A percentile compares a stretch with the other conserved stretches of the same genome.
phyloP scores from a whole-genome alignment of 257 asterid genomes.

The Scutellaria barbata region DNA sequence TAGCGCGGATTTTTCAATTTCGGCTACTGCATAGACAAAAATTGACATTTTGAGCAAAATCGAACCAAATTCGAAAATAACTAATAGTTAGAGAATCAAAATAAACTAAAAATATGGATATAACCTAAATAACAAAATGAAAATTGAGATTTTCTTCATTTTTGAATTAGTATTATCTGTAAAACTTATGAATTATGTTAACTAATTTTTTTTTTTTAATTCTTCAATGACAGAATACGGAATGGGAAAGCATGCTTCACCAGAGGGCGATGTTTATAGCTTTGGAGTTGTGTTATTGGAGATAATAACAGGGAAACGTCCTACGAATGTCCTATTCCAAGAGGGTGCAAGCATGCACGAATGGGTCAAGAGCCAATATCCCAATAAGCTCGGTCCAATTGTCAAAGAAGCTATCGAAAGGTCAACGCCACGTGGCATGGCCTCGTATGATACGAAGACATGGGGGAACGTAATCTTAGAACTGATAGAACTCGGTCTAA shows the following conservation, averaged over 20 bases:
- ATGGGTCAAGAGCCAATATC: conserved; percentile 74
- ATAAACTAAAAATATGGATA: too few relatives aligned
- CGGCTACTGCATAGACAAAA: too few relatives aligned
- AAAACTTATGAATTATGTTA: too few relatives aligned
- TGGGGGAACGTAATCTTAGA: conserved; percentile 60
- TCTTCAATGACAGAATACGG: conserved; percentile 62
- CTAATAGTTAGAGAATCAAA: too few relatives aligned
- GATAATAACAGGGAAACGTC: conserved; percentile 73
- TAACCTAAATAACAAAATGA: too few relatives aligned
- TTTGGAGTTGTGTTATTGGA: conserved; percentile 71
- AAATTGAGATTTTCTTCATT: too few relatives aligned
- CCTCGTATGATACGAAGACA: conserved; percentile 32
- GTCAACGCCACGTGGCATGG: conserved; percentile 31
- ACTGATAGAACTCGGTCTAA: conserved; percentile 66
- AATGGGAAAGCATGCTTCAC: conserved; percentile 82
- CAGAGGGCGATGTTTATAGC: conserved; percentile 82
- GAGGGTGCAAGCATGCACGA: conserved; percentile 76
- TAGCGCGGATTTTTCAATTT: too few relatives aligned
- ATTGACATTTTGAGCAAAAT: too few relatives aligned
- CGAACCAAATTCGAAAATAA: too few relatives aligned
- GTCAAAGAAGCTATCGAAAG: conserved; percentile 54
- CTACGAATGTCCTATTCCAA: conserved; percentile 60
- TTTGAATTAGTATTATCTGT: too few relatives aligned
- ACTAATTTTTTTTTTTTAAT: too few relatives aligned
- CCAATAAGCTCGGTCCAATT: conserved; percentile 58